Evolutionary conservation across 441 rosid species (phyloP).

Genomic region (Theobroma grandiflorum): DNA sequence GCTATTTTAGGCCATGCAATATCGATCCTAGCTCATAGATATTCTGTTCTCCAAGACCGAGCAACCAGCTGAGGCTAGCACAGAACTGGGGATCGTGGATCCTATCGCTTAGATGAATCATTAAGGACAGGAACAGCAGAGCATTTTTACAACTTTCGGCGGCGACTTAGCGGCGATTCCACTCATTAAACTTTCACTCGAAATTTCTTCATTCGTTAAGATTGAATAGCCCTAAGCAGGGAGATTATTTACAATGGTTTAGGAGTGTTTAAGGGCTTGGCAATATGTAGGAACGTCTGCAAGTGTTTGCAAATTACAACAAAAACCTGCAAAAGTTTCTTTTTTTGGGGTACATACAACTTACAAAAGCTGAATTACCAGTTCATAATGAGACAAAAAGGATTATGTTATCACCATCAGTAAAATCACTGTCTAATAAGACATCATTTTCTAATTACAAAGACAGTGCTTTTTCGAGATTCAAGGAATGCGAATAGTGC

Average conservation of each 20-base stretch:
- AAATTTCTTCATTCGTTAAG: too few relatives aligned
- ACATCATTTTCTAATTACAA: not conserved
- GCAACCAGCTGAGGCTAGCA: not conserved
- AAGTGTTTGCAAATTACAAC: not conserved
- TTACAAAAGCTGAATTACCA: not conserved
- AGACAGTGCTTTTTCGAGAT: not conserved
- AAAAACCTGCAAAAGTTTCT: not conserved
- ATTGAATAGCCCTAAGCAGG: not conserved
- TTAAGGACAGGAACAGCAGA: not conserved
- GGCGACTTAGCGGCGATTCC: not conserved
- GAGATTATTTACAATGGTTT: not conserved
- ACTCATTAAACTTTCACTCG: not conserved
- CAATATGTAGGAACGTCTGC: not conserved
- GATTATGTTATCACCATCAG: not conserved
- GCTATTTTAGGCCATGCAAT: not conserved
- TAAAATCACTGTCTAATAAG: not conserved
- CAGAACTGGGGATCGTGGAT: not conserved
- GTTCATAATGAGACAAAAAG: not conserved
- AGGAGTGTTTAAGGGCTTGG: not conserved
- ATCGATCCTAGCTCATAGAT: not conserved
- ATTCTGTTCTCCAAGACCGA: not conserved
- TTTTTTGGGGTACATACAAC: not conserved
- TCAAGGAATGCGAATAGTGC: not conserved
- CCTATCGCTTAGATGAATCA: conserved; percentile 1
- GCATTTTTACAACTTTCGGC: conserved; percentile 3